These are phyloP conservation scores for Rhizopus stolonifer DNA, from an alignment of 371 early-diverging fungal genomes.

Conservation along the genomic window DNA sequence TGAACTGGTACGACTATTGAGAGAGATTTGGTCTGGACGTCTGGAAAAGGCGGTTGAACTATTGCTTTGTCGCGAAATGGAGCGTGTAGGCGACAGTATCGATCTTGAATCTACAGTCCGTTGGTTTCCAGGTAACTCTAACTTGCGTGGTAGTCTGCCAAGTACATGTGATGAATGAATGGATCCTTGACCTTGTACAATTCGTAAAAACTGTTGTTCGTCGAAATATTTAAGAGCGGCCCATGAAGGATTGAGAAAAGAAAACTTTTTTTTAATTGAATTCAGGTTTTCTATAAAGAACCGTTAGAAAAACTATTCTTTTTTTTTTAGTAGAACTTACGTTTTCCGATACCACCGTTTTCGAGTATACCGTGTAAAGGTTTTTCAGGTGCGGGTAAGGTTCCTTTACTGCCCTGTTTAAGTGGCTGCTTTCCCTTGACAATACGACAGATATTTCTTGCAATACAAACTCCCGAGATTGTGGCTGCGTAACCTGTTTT, in stretches of 20 bases:
- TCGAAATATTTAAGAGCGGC: conserved; percentile 42
- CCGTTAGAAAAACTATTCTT: background rate
- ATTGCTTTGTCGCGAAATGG: background rate
- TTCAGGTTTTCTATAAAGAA: conserved; percentile 20
- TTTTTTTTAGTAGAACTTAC: conserved; percentile 22
- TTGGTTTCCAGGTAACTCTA: conserved; percentile 11
- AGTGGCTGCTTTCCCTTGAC: conserved; percentile 31
- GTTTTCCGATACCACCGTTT: conserved; percentile 28
- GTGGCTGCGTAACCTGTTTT: conserved; percentile 58
- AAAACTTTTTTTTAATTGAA: conserved; percentile 27
- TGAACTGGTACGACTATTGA: background rate
- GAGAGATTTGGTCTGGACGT: background rate
- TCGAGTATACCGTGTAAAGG: conserved; percentile 26
- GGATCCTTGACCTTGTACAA: conserved; percentile 33
- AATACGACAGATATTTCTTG: conserved; percentile 32
- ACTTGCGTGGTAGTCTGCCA: conserved; percentile 30
- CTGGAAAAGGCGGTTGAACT: background rate
- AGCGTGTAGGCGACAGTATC: background rate
- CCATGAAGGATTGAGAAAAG: conserved; percentile 38
- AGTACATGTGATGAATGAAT: conserved; percentile 26
- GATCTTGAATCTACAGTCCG: background rate
- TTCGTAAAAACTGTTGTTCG: conserved; percentile 32
- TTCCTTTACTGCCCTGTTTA: conserved; percentile 27
- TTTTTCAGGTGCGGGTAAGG: conserved; percentile 20
- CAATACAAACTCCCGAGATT: conserved; percentile 36